Base-by-base conservation (phyloP, 306 rosid species). In the Ceratonia siliqua region DNA sequence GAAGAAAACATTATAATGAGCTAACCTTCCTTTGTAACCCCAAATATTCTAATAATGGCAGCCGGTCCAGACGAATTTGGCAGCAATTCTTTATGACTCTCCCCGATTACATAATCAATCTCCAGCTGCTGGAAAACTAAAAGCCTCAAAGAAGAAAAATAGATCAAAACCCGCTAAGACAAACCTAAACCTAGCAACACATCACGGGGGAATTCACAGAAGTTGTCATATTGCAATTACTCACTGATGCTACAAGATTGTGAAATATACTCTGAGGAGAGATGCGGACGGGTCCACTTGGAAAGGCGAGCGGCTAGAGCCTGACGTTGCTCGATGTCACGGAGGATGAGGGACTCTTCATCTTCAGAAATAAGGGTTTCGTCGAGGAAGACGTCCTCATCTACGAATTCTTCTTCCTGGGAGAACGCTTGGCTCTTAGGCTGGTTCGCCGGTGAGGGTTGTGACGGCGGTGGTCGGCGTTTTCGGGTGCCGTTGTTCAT, bases 11-110 rank as follows among this genome's bases (percentile, higher is more conserved):
- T 3, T 27, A 56, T 17, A 15, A 32, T 22, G 15, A 53, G 41
- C 95, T 78, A 67, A 88, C 98, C 98, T 88, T 94, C 97, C 82
- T 67, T 90, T 2, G 98, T 87, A 39, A 94, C 98, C 39, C 98
- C 96, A 35, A 94, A 94, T 62, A 91, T 91, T 83, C 98, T 86
- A 77, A 94, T 87, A 74, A 94, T 86, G 41, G 98, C 97, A 38
- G 96, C 91, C 0, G 95, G 85, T 32, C 96, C 97, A 46, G 92
- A 79, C 12, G 87, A 79, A 38, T 87, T 88, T 0, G 95, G 95
- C 72, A 87, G 25, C 90, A 94, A 84, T 46, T 72, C 87, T 57
- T 48, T 87, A 49, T 82, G 83, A 78, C 84, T 88, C 73, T 90
- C 98, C 54, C 93, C 95, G 10, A 91, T 87, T 49, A 94, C 93